Percentiles rank a stretch among this genome's conserved stretches.
Evolutionary conservation across 805 yeast genomes (phyloP).

Genomic region (Wickerhamomyces sydowiorum): DNA sequence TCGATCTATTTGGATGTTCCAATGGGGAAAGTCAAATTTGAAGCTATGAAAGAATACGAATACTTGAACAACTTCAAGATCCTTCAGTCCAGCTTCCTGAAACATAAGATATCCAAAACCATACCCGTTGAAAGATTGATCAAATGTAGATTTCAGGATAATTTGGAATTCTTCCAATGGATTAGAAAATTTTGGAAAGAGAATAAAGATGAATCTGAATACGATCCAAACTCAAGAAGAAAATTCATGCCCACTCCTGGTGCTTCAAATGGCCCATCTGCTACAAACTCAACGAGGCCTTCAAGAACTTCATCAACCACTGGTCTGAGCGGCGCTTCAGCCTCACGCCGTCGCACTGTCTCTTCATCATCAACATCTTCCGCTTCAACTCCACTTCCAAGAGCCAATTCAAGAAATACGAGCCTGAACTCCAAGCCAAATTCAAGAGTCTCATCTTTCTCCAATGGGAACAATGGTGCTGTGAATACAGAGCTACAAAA

Average conservation of each 20-base stretch:
- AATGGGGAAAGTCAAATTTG: conserved; percentile 68
- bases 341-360: conserved; percentile 6
- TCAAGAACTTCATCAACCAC: conserved; percentile 1
- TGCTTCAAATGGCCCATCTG: conserved; percentile 2
- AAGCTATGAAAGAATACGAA: conserved; percentile 69
- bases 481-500: conserved; percentile 29
- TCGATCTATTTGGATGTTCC: conserved; percentile 80
- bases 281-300: conserved; percentile 1
- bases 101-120: conserved; percentile 62
- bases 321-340: background rate
- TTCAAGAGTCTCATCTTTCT: conserved; percentile 21
- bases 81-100: conserved; percentile 72
- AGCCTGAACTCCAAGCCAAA: conserved; percentile 12
- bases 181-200: conserved; percentile 78
- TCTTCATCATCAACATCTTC: conserved; percentile 9
- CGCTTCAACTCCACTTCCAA: conserved; percentile 3
- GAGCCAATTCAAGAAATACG: conserved; percentile 8
- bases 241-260: conserved; percentile 22
- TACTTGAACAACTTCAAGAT: conserved; percentile 77
- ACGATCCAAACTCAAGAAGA: conserved; percentile 65
- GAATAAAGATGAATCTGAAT: conserved; percentile 57
- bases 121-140: conserved; percentile 78
- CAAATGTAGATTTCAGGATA: conserved; percentile 90
- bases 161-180: conserved; percentile 93
- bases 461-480: too few relatives aligned